These are phyloP conservation scores for Candida neerlandica DNA, from an alignment of 1,139 yeast genomes.

Conservation along the genomic window DNA sequence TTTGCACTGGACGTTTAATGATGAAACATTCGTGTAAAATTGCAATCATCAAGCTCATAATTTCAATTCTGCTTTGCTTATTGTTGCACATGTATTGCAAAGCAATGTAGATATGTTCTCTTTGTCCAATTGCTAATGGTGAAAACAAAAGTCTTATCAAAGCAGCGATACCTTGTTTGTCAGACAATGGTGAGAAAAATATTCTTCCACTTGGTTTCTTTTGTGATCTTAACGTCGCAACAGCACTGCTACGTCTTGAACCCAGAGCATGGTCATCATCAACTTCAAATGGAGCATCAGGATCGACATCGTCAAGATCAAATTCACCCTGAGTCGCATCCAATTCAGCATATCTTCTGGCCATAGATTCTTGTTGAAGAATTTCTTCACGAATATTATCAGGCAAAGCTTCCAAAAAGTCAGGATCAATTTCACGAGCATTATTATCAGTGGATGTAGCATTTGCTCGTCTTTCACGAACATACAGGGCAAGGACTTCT, in stretches of 20 bases:
- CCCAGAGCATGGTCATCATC: conserved; percentile 10
- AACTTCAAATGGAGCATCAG: conserved; percentile 22
- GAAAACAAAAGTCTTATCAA: conserved; percentile 70
- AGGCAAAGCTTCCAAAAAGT: conserved; percentile 81
- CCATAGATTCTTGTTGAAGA: conserved; percentile 64
- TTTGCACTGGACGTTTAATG: conserved; percentile 64
- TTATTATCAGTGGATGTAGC: conserved; percentile 46
- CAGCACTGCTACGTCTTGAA: conserved; percentile 5
- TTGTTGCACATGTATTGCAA: conserved; percentile 71
- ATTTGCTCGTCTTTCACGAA: conserved; percentile 66
- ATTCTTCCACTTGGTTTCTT: conserved; percentile 30
- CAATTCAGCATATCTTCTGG: conserved; percentile 38
- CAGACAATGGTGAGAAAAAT: conserved; percentile 69
- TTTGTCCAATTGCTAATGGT: conserved; percentile 67
- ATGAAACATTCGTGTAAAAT: conserved; percentile 74
- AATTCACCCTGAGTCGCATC: conserved; percentile 29
- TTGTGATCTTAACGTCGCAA: conserved; percentile 1
- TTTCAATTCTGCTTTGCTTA: conserved; percentile 77
- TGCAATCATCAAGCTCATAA: conserved; percentile 68
- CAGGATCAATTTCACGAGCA: conserved; percentile 74
- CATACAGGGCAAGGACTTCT: conserved; percentile 86
- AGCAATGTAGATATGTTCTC: conserved; percentile 69
- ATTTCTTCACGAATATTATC: conserved; percentile 73
- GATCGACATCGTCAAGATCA: conserved; percentile 30
- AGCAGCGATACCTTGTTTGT: conserved; percentile 75